These are phyloP conservation scores for Eimeria falciformis DNA, from an alignment of 169 alveolate species.

Conservation along the genomic window DNA sequence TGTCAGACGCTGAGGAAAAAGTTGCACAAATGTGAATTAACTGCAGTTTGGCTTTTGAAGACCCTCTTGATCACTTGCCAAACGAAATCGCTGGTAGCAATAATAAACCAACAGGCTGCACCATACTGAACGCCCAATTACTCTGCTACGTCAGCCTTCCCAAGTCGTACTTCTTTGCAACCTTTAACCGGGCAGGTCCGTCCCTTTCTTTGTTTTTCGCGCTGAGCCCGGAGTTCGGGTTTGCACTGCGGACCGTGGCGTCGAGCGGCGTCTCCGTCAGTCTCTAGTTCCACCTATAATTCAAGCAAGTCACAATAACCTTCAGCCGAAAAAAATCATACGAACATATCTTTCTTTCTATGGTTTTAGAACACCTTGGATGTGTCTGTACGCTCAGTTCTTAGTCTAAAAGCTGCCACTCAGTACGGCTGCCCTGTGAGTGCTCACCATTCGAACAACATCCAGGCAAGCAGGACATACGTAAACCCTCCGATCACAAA, in stretches of 20 bases:
- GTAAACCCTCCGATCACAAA: constrained; percentile 73
- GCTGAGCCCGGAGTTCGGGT: constrained; percentile 59
- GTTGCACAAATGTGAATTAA: background rate
- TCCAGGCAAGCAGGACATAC: constrained; percentile 69
- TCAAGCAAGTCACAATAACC: background rate
- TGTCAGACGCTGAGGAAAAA: constrained; percentile 65
- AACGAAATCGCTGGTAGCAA: background rate
- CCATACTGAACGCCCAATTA: background rate
- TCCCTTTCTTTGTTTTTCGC: constrained; percentile 51
- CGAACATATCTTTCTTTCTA: background rate
- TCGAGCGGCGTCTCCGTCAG: constrained; percentile 37
- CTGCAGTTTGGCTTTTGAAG: background rate
- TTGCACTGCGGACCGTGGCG: constrained; percentile 71
- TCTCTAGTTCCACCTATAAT: constrained; percentile 62
- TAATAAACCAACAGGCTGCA: background rate
- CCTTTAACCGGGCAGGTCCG: constrained; percentile 68
- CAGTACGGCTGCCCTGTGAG: background rate
- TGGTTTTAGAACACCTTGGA: background rate
- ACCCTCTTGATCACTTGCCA: background rate
- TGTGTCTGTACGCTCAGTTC: background rate
- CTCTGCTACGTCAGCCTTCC: background rate
- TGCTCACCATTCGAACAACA: constrained; percentile 56
- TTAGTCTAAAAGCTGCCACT: background rate
- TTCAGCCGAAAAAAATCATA: background rate
- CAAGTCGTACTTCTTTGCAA: constrained; percentile 64